Conservation (phyloP, 164 flowering plant species). For the Nelumbo lutea region DNA sequence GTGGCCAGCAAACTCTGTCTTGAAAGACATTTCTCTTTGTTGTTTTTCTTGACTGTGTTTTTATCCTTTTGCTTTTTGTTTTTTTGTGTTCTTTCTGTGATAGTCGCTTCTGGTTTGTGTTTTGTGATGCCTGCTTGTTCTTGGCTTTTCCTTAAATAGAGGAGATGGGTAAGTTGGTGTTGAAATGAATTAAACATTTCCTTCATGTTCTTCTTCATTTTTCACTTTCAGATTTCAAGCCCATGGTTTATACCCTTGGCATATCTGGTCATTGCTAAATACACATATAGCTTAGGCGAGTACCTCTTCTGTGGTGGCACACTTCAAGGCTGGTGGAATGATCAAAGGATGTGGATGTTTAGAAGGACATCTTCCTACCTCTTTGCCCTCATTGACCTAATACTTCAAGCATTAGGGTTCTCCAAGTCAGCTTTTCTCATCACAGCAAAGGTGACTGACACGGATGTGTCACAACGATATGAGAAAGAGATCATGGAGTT, state of each 20-base stretch:
- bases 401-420: constrained; percentile 19
- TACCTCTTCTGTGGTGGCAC: constrained; percentile 45
- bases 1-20: no score
- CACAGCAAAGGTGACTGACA: constrained; percentile 6
- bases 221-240: constrained; percentile 41
- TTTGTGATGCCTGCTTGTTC: no score
- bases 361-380: constrained; percentile 23
- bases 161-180: no score
- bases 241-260: constrained; percentile 64
- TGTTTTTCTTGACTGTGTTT: no score
- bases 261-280: constrained; percentile 33
- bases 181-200: no score
- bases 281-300: constrained; percentile 34
- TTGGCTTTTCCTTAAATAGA: no score
- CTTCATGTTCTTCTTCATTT: no score
- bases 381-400: constrained; percentile 16
- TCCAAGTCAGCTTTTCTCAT: constrained; percentile 17
- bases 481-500: constrained; percentile 13
- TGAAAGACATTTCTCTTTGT: no score
- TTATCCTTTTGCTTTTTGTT: no score
- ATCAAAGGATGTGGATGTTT: background rate
- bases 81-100: no score
- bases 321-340: constrained; percentile 29
- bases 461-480: constrained; percentile 23
- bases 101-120: no score